Percentiles rank a stretch among this genome's conserved stretches.
phyloP scores from a whole-genome alignment of 768 basidiomycete genomes.

The Rhodocollybia butyracea region DNA sequence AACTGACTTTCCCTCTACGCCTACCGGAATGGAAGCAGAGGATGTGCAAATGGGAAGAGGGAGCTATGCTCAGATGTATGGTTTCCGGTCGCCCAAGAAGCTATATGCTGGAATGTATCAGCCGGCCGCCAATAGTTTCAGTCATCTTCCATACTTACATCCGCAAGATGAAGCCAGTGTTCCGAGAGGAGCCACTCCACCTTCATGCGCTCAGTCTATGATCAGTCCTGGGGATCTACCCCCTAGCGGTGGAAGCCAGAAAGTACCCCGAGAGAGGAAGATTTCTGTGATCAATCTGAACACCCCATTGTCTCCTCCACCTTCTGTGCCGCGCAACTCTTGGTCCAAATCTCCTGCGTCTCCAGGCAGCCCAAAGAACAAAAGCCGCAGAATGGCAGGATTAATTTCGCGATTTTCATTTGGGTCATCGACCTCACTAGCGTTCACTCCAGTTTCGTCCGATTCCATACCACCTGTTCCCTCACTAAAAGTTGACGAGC shows the following conservation, averaged over 20 bases:
- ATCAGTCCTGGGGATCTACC: constrained; percentile 3
- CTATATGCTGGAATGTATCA: background rate
- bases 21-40: background rate
- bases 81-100: constrained; percentile 1
- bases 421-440: background rate
- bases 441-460: background rate
- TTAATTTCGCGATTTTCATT: background rate
- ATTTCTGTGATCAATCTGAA: background rate
- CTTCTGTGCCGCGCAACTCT: background rate
- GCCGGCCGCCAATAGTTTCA: background rate
- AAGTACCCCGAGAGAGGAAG: background rate
- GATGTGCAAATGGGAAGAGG: constrained; percentile 2
- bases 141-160: background rate
- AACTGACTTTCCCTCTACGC: background rate
- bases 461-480: constrained; percentile 1
- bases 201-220: constrained; percentile 1
- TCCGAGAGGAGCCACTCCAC: background rate
- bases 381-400: constrained; percentile 2
- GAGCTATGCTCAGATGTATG: constrained; percentile 6
- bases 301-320: background rate
- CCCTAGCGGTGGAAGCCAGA: background rate
- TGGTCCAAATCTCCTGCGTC: background rate
- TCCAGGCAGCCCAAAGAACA: background rate
- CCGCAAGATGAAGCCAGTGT: background rate
- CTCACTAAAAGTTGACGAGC: background rate